Conservation (phyloP, 1,139 yeast genomes). For the Taphrina deformans region DNA sequence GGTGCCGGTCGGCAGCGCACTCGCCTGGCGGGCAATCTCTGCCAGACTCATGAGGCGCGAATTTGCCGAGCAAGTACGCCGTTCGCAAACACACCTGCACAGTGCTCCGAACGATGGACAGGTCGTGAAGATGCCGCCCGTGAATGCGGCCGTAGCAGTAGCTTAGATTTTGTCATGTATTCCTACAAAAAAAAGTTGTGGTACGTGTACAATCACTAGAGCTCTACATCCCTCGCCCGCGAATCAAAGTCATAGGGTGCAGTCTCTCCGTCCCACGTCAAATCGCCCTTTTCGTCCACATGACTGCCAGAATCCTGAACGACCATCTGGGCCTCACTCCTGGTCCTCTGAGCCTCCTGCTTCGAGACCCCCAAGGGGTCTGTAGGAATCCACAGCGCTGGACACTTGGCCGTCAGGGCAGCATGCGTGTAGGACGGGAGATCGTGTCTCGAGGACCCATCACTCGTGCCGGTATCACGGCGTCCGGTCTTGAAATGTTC, state of each 20-base stretch:
- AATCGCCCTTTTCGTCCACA: conserved; percentile 60
- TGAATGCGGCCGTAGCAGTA: neutral
- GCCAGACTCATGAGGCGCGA: neutral
- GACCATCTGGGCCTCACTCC: conserved; percentile 47
- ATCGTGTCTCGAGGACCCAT: neutral
- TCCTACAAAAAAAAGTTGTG: neutral
- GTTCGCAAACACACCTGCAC: no score
- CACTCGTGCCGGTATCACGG: conserved; percentile 34
- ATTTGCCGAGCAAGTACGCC: no score
- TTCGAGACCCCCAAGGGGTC: conserved; percentile 81
- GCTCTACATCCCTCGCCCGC: conserved; percentile 73
- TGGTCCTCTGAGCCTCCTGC: conserved; percentile 54
- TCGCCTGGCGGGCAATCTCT: neutral
- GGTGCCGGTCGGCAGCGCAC: neutral
- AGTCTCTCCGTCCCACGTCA: conserved; percentile 57
- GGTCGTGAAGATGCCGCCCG: neutral
- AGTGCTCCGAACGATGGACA: no score
- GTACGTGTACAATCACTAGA: conserved; percentile 49
- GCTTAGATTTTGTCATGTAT: neutral
- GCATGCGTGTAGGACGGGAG: conserved; percentile 60
- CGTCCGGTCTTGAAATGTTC: conserved; percentile 2
- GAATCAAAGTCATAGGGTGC: conserved; percentile 81
- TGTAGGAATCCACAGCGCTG: conserved; percentile 81
- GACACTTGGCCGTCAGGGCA: conserved; percentile 63
- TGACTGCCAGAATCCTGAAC: conserved; percentile 69